Base-by-base conservation (phyloP, 176 grass and related monocot genomes). In the Oryza longistaminata region DNA sequence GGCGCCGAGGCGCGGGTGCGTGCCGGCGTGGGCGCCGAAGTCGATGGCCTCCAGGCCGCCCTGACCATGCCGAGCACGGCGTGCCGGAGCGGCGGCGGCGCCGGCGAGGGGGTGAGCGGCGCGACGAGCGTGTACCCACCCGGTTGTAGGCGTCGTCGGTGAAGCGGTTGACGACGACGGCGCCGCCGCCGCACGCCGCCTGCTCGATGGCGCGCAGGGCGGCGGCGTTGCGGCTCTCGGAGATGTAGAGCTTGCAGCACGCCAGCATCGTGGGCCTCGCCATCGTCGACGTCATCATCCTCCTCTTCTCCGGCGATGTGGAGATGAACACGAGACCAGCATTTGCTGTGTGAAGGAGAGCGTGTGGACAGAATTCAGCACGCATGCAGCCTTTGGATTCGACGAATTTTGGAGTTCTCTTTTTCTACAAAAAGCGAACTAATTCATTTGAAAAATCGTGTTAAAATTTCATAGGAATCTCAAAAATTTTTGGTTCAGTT, bases 191-290 rank as follows among this genome's bases (percentile, higher is more conserved):
- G 26, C 45, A 83, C 52, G 93, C 95, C 31, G 88, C 95, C 49
- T 71, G 75, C 55, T 97, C 92, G 77, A 98, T 88, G n/a, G 87
- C 76, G 29, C 88, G 82, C 24, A 95, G 77, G 19, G 88, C 87
- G 21, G 64, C 17, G 31, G 85, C 64, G 79, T 90, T 95, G 46
- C 89, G 80, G 24, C 85, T 74, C 90, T 98, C 96, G 35, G 95
- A 98, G 90, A 98, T 87, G 88, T 95, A 98, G 27, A 95, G 82
- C 81, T 98, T 98, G 95, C 95, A 95, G 86, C 95, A 95, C 70
- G 81, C 79, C 33, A 93, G 83, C 77, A 87, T 83, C 73, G 88
- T 83, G 12, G 87, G 88, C 78, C 92, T 79, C 53, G 53, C 53
- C 88, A 85, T 85, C 79, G 25, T 85, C 50, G 2, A 61, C 79